Evolutionary conservation across 352 stramenopile species (phyloP).

Genomic region (Phytophthora pinifolia): DNA sequence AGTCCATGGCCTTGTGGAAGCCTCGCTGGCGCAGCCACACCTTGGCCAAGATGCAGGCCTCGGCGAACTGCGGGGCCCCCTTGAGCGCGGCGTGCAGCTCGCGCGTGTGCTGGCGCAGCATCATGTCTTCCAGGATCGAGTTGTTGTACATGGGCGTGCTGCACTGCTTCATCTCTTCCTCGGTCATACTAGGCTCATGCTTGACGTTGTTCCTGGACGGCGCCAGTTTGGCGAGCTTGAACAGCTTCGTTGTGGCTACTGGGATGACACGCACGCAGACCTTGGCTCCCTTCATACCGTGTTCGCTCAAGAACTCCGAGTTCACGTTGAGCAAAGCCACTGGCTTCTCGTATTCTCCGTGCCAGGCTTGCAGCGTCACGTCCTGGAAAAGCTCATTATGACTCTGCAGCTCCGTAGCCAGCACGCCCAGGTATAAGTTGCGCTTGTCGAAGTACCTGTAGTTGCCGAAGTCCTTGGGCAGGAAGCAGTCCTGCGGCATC

Average conservation of each 20-base stretch:
- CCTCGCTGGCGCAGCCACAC: constrained; percentile 88
- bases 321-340: constrained; percentile 62
- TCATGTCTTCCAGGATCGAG: constrained; percentile 91
- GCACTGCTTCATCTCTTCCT: constrained; percentile 66
- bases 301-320: constrained; percentile 31
- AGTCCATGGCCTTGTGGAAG: constrained; percentile 75
- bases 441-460: constrained; percentile 91
- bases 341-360: constrained; percentile 79
- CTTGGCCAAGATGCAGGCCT: constrained; percentile 84
- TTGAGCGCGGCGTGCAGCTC: constrained; percentile 72
- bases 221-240: constrained; percentile 80
- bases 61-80: constrained; percentile 67
- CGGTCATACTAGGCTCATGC: constrained; percentile 69
- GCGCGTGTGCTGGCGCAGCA: constrained; percentile 75
- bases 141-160: constrained; percentile 91
- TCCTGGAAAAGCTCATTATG: constrained; percentile 42
- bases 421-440: constrained; percentile 82
- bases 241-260: constrained; percentile 62
- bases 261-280: constrained; percentile 77
- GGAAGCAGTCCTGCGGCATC: constrained; percentile 80
- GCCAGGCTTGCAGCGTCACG: constrained; percentile 70
- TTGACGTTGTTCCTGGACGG: constrained; percentile 87
- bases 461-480: constrained; percentile 90
- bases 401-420: constrained; percentile 58
- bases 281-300: constrained; percentile 52